phyloP scores from a whole-genome alignment of 106 monocot species.

The Posidonia australis region DNA sequence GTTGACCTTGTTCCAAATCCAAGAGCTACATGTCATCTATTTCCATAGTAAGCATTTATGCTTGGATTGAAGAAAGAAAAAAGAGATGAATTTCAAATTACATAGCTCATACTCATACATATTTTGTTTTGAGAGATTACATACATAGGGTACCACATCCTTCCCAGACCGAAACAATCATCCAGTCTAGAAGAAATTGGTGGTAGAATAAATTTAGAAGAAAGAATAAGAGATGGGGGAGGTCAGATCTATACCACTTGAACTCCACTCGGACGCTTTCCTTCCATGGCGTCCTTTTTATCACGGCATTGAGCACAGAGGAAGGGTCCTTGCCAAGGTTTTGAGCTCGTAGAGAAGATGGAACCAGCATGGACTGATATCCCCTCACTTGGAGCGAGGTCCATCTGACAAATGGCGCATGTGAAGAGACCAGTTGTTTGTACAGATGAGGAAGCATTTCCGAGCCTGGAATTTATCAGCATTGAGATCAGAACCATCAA shows the following conservation, averaged over 20 bases:
- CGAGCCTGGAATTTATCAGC: slow-evolving; percentile 39
- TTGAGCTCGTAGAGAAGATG: slow-evolving; percentile 83
- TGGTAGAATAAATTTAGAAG: slow-evolving; percentile 4
- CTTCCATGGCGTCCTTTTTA: slow-evolving; percentile 78
- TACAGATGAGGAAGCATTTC: slow-evolving; percentile 37
- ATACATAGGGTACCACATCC: slow-evolving; percentile 12
- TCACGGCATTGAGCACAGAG: slow-evolving; percentile 73
- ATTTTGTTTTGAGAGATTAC: slow-evolving; percentile 8
- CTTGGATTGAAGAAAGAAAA: no score
- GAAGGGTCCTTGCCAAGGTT: slow-evolving; percentile 97
- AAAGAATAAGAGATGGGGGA: not conserved
- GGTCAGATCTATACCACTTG: slow-evolving; percentile 19
- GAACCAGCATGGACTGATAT: slow-evolving; percentile 93
- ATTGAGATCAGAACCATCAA: not conserved
- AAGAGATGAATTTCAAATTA: no score
- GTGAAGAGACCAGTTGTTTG: slow-evolving; percentile 45
- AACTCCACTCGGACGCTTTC: slow-evolving; percentile 40
- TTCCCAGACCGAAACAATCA: slow-evolving; percentile 5
- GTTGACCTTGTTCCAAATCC: no score
- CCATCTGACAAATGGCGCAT: slow-evolving; percentile 88
- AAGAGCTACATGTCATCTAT: no score
- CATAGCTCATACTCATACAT: not conserved
- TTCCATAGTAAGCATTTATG: no score
- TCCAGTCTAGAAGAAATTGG: slow-evolving; percentile 4
- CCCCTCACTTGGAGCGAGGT: slow-evolving; percentile 78